phyloP scores from a whole-genome alignment of 2,329 filamentous ascomycete species.

The Tolypocladium ovalisporum region DNA sequence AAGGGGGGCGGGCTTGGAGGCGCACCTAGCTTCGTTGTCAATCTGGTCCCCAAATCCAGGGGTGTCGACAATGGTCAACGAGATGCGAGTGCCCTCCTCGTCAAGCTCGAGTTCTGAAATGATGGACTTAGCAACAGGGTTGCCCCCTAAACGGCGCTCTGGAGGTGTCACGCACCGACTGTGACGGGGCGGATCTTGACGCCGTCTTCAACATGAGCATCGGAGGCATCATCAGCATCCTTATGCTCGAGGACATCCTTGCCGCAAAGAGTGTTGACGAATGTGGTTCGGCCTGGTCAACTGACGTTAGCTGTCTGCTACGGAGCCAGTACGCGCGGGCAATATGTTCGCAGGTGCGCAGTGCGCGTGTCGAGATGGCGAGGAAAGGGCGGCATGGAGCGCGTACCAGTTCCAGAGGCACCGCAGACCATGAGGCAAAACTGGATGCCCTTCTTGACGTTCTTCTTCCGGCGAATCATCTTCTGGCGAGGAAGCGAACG shows the following conservation, averaged over 20 bases:
- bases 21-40: constrained; percentile 93
- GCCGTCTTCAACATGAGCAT: constrained; percentile 87
- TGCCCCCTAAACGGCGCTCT: neutral
- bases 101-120: constrained; percentile 78
- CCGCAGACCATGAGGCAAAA: constrained; percentile 99
- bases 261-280: constrained; percentile 98
- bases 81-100: constrained; percentile 96
- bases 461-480: constrained; percentile 99
- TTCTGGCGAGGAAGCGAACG: constrained; percentile 41
- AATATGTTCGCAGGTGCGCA: no score
- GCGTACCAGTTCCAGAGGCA: constrained; percentile 90
- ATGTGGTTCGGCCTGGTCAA: constrained; percentile 77
- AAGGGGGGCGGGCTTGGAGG: neutral
- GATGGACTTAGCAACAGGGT: neutral
- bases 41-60: constrained; percentile 98
- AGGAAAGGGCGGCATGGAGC: constrained; percentile 3
- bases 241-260: constrained; percentile 85
- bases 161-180: constrained; percentile 52
- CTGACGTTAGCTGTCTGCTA: neutral
- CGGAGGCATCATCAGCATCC: constrained; percentile 81
- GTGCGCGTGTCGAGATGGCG: neutral
- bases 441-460: constrained; percentile 99
- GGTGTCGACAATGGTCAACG: constrained; percentile 95
- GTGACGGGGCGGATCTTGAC: constrained; percentile 98
- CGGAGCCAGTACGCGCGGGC: neutral